Conservation (phyloP, 2,329 filamentous ascomycete genomes). For the Rhinocladiella similis region DNA sequence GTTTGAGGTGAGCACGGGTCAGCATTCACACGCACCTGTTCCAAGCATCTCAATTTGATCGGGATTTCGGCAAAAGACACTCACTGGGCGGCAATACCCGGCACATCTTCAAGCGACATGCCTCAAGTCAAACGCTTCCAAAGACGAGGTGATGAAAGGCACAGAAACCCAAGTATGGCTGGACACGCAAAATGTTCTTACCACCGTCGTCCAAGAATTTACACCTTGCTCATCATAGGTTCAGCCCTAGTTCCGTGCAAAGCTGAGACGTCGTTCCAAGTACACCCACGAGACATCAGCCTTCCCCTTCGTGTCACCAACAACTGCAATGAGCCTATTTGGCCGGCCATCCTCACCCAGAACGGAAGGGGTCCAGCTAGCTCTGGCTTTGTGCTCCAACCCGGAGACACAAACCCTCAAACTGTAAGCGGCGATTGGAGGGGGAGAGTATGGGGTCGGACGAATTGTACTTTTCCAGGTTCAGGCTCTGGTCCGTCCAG, state of each 20-base stretch:
- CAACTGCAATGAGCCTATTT: constrained; percentile 69
- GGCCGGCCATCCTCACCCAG: constrained; percentile 75
- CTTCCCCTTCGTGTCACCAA: constrained; percentile 70
- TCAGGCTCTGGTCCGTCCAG: constrained; percentile 58
- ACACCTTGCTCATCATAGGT: neutral
- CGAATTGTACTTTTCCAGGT: constrained; percentile 75
- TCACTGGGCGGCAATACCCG: no score
- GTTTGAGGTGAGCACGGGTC: no score
- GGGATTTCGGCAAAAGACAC: no score
- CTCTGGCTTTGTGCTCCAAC: constrained; percentile 69
- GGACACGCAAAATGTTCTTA: no score
- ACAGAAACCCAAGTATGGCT: no score
- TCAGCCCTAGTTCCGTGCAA: neutral
- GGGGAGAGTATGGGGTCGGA: constrained; percentile 78
- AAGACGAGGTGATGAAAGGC: no score
- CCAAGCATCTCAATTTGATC: no score
- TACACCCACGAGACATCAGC: constrained; percentile 34
- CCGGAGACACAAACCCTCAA: constrained; percentile 57
- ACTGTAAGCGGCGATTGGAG: constrained; percentile 74
- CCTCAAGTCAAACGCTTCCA: no score
- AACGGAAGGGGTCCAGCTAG: constrained; percentile 65
- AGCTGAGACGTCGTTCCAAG: neutral
- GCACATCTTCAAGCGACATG: no score
- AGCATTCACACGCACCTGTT: no score
- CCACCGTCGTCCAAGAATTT: neutral